Evolutionary conservation across 2,329 filamentous ascomycete genomes (phyloP), one percentile per base, ranked within the genome.

Genomic region (Diaporthe sp.): DNA sequence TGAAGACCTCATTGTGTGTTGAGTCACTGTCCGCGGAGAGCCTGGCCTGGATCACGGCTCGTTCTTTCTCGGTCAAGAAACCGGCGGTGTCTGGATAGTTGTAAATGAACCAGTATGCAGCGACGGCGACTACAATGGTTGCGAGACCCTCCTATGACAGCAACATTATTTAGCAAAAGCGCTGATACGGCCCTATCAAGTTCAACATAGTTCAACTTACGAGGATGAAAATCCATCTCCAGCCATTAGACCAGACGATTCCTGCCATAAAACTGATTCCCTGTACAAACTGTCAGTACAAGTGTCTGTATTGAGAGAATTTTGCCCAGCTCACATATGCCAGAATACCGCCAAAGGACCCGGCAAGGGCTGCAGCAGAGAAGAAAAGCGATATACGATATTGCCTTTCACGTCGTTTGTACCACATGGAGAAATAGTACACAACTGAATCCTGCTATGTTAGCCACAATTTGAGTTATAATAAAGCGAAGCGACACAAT

Each of bases 21-120:
- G 93, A 91, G 80, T 95, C 93, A 77, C 90, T 92, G 78, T 95
- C 93, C 7, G 88, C 87, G 13, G 91, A 90, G 0, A 96, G 86
- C 0, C 94, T 90, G 13, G 88, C 86, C 31, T 90, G 88, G 67
- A 95, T 89, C 74, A 89, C 91, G 0, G 86, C 83, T 2, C 91
- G 86, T 79, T 92, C 90, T 6, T 83, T 84, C 10, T 89, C 84
- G 0, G 85, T 87, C 13, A 93, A 84, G 77, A 93, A 93, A 2
- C 85, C 85, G 4, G 91, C 90, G 0, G 87, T 92, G 47, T 87
- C 85, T 0, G 92, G 92, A 74, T 92, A 93, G 82, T 94, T 92
- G 72, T 92, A 87, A n/a, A 94, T 90, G 81, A 93, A 91, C 81
- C 87, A 90, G 81, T 90, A 90, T 13, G 88, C 84, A 10, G 81